A percentile compares a stretch with the other conserved stretches of the same genome.
These are phyloP conservation scores for Rutstroemia sp. DNA, from an alignment of 2,329 filamentous ascomycete genomes.

Conservation along the genomic window DNA sequence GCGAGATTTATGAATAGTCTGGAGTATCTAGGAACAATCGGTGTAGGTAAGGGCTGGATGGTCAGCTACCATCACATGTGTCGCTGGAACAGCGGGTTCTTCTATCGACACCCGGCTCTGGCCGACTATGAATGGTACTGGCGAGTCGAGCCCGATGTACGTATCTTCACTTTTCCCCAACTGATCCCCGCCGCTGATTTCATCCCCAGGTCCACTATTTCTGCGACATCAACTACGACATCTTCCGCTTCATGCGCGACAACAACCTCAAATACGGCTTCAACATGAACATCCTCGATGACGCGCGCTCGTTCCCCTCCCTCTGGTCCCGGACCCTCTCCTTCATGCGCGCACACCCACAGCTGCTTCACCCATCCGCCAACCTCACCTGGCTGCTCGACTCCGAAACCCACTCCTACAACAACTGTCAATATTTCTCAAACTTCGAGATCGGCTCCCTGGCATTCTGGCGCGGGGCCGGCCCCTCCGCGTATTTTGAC, in stretches of 20 bases:
- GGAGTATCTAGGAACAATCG: conserved; percentile 82
- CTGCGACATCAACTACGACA: conserved; percentile 68
- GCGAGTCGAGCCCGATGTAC: conserved; percentile 53
- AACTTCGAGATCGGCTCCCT: conserved; percentile 96
- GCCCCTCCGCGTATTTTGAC: conserved; percentile 70
- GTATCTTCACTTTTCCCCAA: conserved; percentile 19
- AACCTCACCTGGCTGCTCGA: conserved; percentile 84
- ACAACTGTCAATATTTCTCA: conserved; percentile 98
- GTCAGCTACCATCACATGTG: conserved; percentile 99
- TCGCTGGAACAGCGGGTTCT: conserved; percentile 80
- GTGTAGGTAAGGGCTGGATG: conserved; percentile 96
- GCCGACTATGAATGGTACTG: conserved; percentile 52
- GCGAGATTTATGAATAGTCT: conserved; percentile 82
- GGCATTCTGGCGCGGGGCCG: conserved; percentile 79
- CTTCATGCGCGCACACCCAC: conserved; percentile 79
- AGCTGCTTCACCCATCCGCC: conserved; percentile 76
- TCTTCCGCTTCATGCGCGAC: conserved; percentile 80
- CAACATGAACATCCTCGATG: conserved; percentile 87
- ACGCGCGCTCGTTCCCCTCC: conserved; percentile 83
- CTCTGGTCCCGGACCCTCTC: conserved; percentile 90
- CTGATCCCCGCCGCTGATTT: no score
- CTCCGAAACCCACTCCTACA: conserved; percentile 73
- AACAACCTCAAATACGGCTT: conserved; percentile 73
- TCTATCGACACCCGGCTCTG: conserved; percentile 71
- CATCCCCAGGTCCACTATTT: conserved; percentile 41